Base-by-base conservation (phyloP, 306 rosid species). In the Senna siamea region DNA sequence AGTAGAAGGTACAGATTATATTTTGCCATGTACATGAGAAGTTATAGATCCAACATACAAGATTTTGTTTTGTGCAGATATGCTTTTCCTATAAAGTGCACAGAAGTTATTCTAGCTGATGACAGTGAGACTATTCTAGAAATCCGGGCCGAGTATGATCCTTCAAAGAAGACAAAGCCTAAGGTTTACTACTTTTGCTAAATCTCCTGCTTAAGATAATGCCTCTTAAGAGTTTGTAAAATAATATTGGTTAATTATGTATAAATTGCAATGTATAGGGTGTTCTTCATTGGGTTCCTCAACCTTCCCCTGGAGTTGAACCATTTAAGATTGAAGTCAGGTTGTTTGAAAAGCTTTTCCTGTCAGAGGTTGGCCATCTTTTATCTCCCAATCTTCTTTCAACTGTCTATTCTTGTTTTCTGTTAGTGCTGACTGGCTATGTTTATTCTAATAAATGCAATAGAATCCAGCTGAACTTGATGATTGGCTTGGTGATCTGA, bases 401-500 rank as follows among this genome's bases (percentile, higher is more conserved):
- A 1, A 72, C n/a, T 34, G 17, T 44, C 3, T 63, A 51, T 40
- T 68, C 66, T 32, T 38, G 50, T 19, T 62, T 64, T 66, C 38
- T 77, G 13, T 63, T 62, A 18, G 44, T 57, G 17, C 72, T 77
- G 56, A 30, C 76, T 6, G 55, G 72, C 23, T 19, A 4, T 48
- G 55, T 75, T 58, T 58, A 19, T 74, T 47, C 52, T 50, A 26
- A 47, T 68, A 46, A 23, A 26, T 70, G 80, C 34, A 67, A 66
- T 82, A 92, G 99, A 95, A 95, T 83, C 99, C 98, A 23, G 93
- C 89, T 26, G 99, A 95, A 73, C 96, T 95, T 65, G 96, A 90
- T 3, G 87, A 95, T 60, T 95, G 99, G 99, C 98, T 95, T 51
- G 88, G 82, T 11, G 90, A 95, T 81, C 82, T 95, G 74, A 92